These are phyloP conservation scores for Pseudocercospora crystallina DNA, from an alignment of 2,329 filamentous ascomycete species.

Conservation along the genomic window DNA sequence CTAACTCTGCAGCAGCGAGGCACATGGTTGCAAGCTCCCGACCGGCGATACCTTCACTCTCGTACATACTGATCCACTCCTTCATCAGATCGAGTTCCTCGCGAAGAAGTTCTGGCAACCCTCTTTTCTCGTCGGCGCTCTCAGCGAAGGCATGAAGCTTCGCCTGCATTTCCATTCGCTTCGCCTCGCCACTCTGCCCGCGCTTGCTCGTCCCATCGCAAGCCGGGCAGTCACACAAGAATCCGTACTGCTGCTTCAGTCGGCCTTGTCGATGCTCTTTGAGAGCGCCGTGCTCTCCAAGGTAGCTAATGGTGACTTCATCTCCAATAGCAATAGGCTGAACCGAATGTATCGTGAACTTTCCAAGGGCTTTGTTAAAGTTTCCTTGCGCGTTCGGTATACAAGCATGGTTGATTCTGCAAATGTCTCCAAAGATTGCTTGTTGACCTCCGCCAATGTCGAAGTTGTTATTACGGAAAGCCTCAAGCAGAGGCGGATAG, in stretches of 20 bases:
- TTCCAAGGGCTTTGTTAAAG: slow-evolving; percentile 35
- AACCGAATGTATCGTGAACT: slow-evolving; percentile 34
- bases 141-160: slow-evolving; percentile 15
- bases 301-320: slow-evolving; percentile 41
- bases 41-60: slow-evolving; percentile 16
- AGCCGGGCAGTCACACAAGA: slow-evolving; percentile 38
- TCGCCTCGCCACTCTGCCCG: slow-evolving; percentile 13
- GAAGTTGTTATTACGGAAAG: slow-evolving; percentile 34
- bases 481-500: slow-evolving; percentile 23
- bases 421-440: slow-evolving; percentile 38
- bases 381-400: slow-evolving; percentile 38
- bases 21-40: slow-evolving; percentile 19
- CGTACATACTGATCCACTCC: slow-evolving; percentile 15
- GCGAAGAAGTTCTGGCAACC: too few species aligned
- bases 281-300: slow-evolving; percentile 25
- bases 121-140: background rate
- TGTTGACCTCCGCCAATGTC: slow-evolving; percentile 25
- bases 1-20: slow-evolving; percentile 18
- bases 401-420: slow-evolving; percentile 42
- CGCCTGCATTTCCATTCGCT: slow-evolving; percentile 9
- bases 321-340: slow-evolving; percentile 38
- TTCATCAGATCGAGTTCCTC: slow-evolving; percentile 12
- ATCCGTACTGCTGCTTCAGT: slow-evolving; percentile 31
- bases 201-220: slow-evolving; percentile 26
- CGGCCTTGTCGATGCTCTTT: slow-evolving; percentile 17